phyloP scores from a whole-genome alignment of 2,329 filamentous ascomycete genomes.

The Aureobasidium leucospermi region DNA sequence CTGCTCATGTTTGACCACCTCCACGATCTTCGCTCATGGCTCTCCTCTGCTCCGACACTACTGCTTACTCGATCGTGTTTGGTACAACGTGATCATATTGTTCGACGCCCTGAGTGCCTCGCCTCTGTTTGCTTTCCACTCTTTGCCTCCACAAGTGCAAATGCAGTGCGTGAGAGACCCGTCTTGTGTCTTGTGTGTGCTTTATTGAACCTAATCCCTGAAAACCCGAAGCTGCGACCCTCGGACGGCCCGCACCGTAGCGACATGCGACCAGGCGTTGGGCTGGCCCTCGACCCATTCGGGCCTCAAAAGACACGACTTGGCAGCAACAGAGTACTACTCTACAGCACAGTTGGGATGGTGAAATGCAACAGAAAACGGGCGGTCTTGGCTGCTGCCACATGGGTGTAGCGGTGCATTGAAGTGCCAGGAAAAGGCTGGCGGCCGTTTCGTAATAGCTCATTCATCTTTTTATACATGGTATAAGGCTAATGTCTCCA shows the following conservation, averaged over 20 bases:
- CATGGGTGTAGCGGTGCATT: neutral
- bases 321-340: neutral
- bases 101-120: neutral
- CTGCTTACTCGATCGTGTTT: neutral
- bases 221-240: neutral
- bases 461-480: neutral
- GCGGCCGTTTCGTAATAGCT: neutral
- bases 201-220: conserved; percentile 1
- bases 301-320: neutral
- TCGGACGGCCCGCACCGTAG: conserved; percentile 2
- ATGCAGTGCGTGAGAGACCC: neutral
- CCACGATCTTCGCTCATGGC: neutral
- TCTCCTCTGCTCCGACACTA: conserved; percentile 2
- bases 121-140: neutral
- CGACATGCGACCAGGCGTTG: neutral
- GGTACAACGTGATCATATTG: neutral
- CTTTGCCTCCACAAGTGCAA: neutral
- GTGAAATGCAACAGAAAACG: neutral
- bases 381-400: neutral
- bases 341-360: neutral
- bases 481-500: neutral
- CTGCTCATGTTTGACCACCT: neutral
- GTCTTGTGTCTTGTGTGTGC: neutral
- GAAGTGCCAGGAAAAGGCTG: neutral
- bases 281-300: neutral